Base-by-base conservation (phyloP, 345 rosid species). In the Nasturtium officinale region DNA sequence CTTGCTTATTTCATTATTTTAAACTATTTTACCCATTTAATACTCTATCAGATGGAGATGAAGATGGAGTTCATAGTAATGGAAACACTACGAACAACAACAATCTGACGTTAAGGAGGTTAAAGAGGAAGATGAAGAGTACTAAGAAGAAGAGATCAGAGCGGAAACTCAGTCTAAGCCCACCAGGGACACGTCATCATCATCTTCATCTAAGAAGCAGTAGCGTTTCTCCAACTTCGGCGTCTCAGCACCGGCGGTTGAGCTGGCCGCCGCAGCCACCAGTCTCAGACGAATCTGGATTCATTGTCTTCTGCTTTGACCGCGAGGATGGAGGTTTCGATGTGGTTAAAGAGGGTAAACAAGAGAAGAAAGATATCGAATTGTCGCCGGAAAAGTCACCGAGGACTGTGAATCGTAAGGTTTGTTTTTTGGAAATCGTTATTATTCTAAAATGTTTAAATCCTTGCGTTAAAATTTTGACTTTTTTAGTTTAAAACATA, bases 251-350 rank as follows among this genome's bases (percentile, higher is more conserved):
- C 33, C 58, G 71, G 6, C 72, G 77, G 38, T 57, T 79, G 43
- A 72, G 80, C 63, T 65, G 76, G 71, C 67, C 73, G 67, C 67
- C 73, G 2, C 78, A 66, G 61, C 63, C 51, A 38, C 77, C 62
- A 1, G 80, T 67, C 23, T 75, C 77, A 20, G 93, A 86, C 12
- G 93, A 85, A 52, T 25, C 79, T 68, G 90, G 87, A 12, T 87
- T 81, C 61, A 84, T 88, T 40, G 90, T 84, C 33, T 88, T 88
- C 65, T 81, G 93, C 66, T 88, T 90, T 21, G 77, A 77, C 73
- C 73, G 81, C 33, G 81, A 88, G 29, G 91, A 87, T 64, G 91
- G 93, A 25, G 86, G 81, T 5, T 83, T 88, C 23, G 85, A 88
- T 9, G 86, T 88, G 4, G 81, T 82, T 7, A 85, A 82, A 65